Conservation (phyloP, 176 grass and related monocot species). For the Aechmea fasciata region DNA sequence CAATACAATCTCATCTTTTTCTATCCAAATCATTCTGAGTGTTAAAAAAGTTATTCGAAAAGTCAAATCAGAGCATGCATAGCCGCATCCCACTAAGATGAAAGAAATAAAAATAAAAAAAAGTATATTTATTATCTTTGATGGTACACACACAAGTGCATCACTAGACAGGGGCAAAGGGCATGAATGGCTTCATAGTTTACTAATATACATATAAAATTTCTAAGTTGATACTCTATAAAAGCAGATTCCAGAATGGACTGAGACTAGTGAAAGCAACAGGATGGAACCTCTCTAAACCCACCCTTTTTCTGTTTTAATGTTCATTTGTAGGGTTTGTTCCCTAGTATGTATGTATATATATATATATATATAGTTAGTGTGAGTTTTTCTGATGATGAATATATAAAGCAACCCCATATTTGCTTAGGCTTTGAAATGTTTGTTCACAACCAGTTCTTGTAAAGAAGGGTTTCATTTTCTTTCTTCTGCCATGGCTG, state of each 20-base stretch:
- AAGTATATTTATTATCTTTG: not conserved
- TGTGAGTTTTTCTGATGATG: not conserved
- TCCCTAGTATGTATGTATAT: not conserved
- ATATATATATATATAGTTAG: not conserved
- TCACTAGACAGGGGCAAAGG: not conserved
- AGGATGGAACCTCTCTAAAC: not conserved
- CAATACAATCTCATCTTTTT: no score
- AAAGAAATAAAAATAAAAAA: no score
- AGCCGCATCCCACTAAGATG: no score
- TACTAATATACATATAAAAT: not conserved
- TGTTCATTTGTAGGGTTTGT: not conserved
- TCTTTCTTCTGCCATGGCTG: not conserved
- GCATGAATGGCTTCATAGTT: not conserved
- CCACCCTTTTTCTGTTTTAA: not conserved
- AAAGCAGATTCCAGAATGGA: slow-evolving; percentile 8
- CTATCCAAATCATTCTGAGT: no score
- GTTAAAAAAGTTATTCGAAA: no score
- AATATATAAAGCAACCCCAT: no score
- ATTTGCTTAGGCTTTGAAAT: not conserved
- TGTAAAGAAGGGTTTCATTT: not conserved
- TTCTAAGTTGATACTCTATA: not conserved
- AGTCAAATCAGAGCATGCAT: no score
- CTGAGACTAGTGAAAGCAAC: slow-evolving; percentile 2
- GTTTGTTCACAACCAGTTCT: not conserved
- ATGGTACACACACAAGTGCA: not conserved